Percentiles rank a stretch among this genome's conserved stretches.
Evolutionary conservation across 2,329 filamentous ascomycete genomes (phyloP).

Genomic region (Alternaria consortialis): DNA sequence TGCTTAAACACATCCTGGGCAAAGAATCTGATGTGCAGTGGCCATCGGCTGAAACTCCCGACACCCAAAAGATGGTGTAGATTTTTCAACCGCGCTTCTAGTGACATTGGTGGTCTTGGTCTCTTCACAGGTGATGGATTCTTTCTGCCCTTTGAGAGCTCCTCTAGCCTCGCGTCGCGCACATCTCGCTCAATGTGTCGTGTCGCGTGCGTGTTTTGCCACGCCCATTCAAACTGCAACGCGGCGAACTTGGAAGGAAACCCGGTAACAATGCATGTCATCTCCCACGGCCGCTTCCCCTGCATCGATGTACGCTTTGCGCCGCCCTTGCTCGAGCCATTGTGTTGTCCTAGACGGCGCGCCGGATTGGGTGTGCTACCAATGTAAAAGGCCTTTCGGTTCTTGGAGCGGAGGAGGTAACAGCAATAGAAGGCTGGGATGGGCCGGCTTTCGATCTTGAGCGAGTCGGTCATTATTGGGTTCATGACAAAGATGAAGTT

Average conservation of each 20-base stretch:
- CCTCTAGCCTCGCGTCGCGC: constrained; percentile 46
- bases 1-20: constrained; percentile 70
- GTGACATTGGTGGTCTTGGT: constrained; percentile 62
- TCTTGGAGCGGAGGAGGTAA: constrained; percentile 87
- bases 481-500: constrained; percentile 5
- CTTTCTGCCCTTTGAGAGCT: constrained; percentile 42
- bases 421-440: constrained; percentile 93
- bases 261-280: constrained; percentile 84
- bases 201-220: constrained; percentile 84
- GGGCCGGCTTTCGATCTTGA: constrained; percentile 37
- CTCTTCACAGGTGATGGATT: constrained; percentile 50
- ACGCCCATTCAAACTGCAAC: constrained; percentile 97
- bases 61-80: constrained; percentile 82
- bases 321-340: constrained; percentile 83
- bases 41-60: constrained; percentile 83
- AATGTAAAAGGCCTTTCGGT: constrained; percentile 79
- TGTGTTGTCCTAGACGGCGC: constrained; percentile 88
- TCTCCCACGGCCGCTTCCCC: constrained; percentile 77
- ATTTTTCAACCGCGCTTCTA: constrained; percentile 78
- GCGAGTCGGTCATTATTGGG: constrained; percentile 16
- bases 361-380: constrained; percentile 91
- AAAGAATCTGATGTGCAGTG: constrained; percentile 83
- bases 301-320: constrained; percentile 76
- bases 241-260: constrained; percentile 89
- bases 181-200: constrained; percentile 71